phyloP scores from a whole-genome alignment of 1,139 yeast genomes.

The Diutina ranongensis region DNA sequence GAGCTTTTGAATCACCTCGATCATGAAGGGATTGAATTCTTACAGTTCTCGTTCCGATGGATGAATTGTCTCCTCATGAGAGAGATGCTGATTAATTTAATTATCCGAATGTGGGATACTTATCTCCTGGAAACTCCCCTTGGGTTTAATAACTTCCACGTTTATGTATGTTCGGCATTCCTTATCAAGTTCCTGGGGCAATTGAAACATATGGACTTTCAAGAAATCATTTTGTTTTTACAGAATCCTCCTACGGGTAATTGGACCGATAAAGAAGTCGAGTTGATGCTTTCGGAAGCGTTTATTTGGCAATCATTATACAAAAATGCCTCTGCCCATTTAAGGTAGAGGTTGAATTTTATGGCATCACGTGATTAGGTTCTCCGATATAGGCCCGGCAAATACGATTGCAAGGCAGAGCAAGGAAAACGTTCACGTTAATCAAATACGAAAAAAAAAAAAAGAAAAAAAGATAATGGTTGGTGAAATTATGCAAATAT shows the following conservation, averaged over 20 bases:
- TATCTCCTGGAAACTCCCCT: constrained; percentile 79
- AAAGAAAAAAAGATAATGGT: no score
- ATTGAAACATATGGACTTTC: constrained; percentile 82
- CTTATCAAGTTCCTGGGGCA: constrained; percentile 75
- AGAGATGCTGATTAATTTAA: constrained; percentile 66
- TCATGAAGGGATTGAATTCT: constrained; percentile 74
- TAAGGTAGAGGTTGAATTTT: constrained; percentile 17
- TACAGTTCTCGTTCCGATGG: constrained; percentile 96
- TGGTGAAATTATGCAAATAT: no score
- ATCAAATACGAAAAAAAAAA: no score
- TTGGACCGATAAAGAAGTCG: constrained; percentile 89
- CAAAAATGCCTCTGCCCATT: constrained; percentile 78
- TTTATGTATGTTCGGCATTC: constrained; percentile 97
- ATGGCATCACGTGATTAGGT: no score
- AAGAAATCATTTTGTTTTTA: constrained; percentile 80
- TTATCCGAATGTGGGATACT: constrained; percentile 97
- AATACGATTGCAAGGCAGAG: no score
- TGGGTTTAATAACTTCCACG: constrained; percentile 89
- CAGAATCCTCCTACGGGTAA: constrained; percentile 78
- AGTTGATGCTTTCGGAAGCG: constrained; percentile 87
- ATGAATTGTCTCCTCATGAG: constrained; percentile 97
- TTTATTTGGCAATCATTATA: constrained; percentile 92
- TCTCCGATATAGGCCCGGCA: no score
- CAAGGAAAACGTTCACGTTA: no score
- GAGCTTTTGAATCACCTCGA: constrained; percentile 66